A percentile compares a stretch with the other conserved stretches of the same genome.
These are phyloP conservation scores for Trichoderma orchidacearum DNA, from an alignment of 495 filamentous ascomycete genomes.

Conservation along the genomic window DNA sequence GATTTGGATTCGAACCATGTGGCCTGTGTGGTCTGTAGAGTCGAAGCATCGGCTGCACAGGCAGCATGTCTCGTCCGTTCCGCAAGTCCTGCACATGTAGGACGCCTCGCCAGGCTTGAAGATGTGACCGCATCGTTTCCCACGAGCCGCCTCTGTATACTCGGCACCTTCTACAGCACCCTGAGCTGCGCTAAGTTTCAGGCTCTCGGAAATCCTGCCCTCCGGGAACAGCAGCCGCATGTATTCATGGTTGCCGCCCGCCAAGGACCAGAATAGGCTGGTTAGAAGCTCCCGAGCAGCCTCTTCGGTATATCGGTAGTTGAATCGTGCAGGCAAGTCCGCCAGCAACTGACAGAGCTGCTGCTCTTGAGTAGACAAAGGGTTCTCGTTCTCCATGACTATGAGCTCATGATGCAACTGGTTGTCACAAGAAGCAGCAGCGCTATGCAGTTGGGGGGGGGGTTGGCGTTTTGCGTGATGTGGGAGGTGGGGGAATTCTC, in stretches of 20 bases:
- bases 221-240: slow-evolving; percentile 67
- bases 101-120: slow-evolving; percentile 85
- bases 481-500: neutral
- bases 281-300: slow-evolving; percentile 58
- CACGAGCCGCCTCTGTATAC: slow-evolving; percentile 82
- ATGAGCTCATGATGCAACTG: slow-evolving; percentile 1
- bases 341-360: slow-evolving; percentile 65
- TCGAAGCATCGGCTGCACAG: slow-evolving; percentile 89
- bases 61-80: slow-evolving; percentile 73
- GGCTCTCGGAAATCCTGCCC: slow-evolving; percentile 42
- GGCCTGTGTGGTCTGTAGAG: slow-evolving; percentile 85
- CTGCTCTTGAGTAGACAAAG: slow-evolving; percentile 60
- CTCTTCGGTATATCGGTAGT: slow-evolving; percentile 55
- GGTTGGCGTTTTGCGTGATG: neutral
- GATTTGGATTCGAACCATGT: slow-evolving; percentile 74
- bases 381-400: slow-evolving; percentile 26
- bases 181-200: slow-evolving; percentile 74
- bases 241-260: slow-evolving; percentile 55
- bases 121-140: slow-evolving; percentile 95
- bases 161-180: slow-evolving; percentile 89
- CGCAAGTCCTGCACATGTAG: slow-evolving; percentile 88
- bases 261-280: slow-evolving; percentile 76
- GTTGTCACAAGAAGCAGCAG: neutral
- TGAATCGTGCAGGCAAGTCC: slow-evolving; percentile 52
- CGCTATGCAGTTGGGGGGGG: neutral